Conservation (phyloP, 345 rosid species). For the Zanthoxylum bungeanum region DNA sequence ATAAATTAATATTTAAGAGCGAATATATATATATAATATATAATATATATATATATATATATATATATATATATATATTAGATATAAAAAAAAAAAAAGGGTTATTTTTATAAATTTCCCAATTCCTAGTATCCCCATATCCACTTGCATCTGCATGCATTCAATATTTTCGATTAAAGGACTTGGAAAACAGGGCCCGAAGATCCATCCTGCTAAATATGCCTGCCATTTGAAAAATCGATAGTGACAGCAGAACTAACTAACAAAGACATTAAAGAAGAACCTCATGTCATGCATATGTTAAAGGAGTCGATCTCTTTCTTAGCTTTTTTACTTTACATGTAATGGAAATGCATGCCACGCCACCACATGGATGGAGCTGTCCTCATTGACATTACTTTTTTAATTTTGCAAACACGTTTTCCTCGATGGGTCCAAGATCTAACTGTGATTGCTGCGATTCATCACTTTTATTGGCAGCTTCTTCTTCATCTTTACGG, state of each 20-base stretch:
- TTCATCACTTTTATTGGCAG: constrained; percentile 43
- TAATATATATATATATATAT: too few species aligned
- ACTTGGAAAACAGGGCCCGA: constrained; percentile 4
- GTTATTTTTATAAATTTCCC: too few species aligned
- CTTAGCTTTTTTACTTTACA: background rate
- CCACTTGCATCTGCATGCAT: constrained; percentile 18
- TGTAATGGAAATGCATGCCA: constrained; percentile 4
- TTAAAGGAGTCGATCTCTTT: background rate
- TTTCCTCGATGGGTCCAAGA: constrained; percentile 1
- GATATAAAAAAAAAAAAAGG: too few species aligned
- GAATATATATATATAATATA: too few species aligned
- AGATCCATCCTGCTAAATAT: constrained; percentile 2
- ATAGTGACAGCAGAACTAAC: constrained; percentile 42
- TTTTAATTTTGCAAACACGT: background rate
- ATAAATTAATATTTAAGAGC: too few species aligned
- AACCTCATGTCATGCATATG: background rate
- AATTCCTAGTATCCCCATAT: constrained; percentile 20
- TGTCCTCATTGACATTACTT: constrained; percentile 1
- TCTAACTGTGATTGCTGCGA: constrained; percentile 12
- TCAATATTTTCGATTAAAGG: constrained; percentile 15
- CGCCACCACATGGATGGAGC: constrained; percentile 10
- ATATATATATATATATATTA: too few species aligned
- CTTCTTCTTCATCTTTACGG: constrained; percentile 64
- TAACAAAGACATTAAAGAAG: constrained; percentile 13
- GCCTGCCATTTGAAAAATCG: constrained; percentile 7